Base-by-base conservation (phyloP, 768 basidiomycete genomes). In the Pleurotus pulmonarius region DNA sequence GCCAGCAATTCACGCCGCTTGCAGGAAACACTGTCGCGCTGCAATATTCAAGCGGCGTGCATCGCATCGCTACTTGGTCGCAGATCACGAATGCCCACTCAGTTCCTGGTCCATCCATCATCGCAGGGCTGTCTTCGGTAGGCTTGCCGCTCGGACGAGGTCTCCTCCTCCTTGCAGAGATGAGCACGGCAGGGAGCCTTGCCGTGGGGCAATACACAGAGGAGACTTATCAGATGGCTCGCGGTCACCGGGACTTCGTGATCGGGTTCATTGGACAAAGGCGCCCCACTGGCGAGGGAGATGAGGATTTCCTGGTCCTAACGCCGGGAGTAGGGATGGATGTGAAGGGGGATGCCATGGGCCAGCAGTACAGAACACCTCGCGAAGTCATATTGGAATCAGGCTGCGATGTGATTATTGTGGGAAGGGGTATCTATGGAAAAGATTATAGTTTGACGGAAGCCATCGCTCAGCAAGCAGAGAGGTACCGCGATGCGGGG, bases 51-150 rank as follows among this genome's bases (percentile, higher is more conserved):
- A 83, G 87, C 40, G 97, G 97, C 16, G 80, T 94, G 12, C 89
- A 98, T 76, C 90, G 87, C 65, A 98, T 98, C 66, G 88, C 96
- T 29, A 86, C 80, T 47, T 99, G 97, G 97, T 83, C 97, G 9
- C 93, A 99, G 65, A 85, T 99, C 65, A 98, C 94, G 51, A 98
- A 99, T 69, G 97, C 97, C 2, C 97, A 98, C 70, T 84, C 90
- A 8, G 86, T 98, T 37, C 94, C 97, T 2, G 97, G 97, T n/a
- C 93, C 94, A 3, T 94, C 94, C 12, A 86, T 98, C 61, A 82
- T 99, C 61, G 78, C 83, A n/a, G 96, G 97, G 13, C 87, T 99
- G 29, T 77, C 90, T 1, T 87, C 88, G 5, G 83, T 98, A 38
- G 97, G 97, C 40, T 71, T 86, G 7, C 92, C 94, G 0, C 80